phyloP scores from a whole-genome alignment of 768 basidiomycete genomes.

The Dacryopinax spathularia region DNA sequence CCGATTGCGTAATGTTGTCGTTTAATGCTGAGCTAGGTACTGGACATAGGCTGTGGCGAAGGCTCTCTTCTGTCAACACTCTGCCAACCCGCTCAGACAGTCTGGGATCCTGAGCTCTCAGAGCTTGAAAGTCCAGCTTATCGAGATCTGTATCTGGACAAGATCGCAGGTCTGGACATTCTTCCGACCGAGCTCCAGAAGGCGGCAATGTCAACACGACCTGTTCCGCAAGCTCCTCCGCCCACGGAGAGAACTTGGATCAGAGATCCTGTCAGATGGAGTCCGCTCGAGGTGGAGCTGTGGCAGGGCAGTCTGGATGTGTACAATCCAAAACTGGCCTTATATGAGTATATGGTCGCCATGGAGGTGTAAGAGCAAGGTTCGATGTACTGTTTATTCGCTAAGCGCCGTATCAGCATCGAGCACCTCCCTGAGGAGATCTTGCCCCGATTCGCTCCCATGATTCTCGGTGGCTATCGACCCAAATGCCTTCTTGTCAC shows the following conservation, averaged over 20 bases:
- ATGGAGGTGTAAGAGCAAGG: constrained; percentile 85
- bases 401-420: constrained; percentile 38
- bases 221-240: constrained; percentile 20
- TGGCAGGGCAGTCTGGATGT: constrained; percentile 64
- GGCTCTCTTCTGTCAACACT: constrained; percentile 58
- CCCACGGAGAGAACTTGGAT: constrained; percentile 9
- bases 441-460: constrained; percentile 48
- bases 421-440: constrained; percentile 57
- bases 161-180: constrained; percentile 58
- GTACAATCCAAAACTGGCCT: constrained; percentile 49
- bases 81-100: constrained; percentile 61
- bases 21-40: constrained; percentile 24
- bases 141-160: constrained; percentile 42
- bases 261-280: constrained; percentile 39
- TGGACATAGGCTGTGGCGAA: constrained; percentile 77
- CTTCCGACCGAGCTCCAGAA: constrained; percentile 38
- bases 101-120: constrained; percentile 23
- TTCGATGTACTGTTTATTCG: too few relatives aligned
- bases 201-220: constrained; percentile 37
- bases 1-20: neutral
- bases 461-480: constrained; percentile 63
- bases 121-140: constrained; percentile 21
- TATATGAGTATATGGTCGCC: constrained; percentile 51
- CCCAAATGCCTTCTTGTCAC: constrained; percentile 63
- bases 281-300: constrained; percentile 45